Conservation (phyloP, 345 rosid species). For the Acer negundo region DNA sequence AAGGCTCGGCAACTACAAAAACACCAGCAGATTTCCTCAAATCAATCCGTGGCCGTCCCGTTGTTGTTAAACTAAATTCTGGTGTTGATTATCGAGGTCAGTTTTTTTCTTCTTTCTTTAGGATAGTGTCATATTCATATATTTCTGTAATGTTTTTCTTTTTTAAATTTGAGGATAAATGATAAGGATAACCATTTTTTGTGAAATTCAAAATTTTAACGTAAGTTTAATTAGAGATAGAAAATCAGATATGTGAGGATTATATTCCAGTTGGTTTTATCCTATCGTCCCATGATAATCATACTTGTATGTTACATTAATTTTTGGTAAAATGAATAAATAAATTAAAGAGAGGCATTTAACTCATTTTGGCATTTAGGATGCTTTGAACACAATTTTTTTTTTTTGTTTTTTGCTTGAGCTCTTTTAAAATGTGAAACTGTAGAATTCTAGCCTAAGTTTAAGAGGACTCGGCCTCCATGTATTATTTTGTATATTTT, state of each 20-base stretch:
- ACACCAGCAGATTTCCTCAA: slow-evolving; percentile 92
- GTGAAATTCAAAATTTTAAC: neutral
- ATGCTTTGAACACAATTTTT: neutral
- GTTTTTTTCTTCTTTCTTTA: slow-evolving; percentile 10
- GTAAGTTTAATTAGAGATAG: neutral
- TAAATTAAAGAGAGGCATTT: neutral
- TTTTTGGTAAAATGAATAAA: neutral
- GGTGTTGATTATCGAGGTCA: slow-evolving; percentile 91
- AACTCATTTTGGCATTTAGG: neutral
- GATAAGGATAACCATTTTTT: neutral
- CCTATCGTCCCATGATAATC: neutral
- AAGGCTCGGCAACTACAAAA: slow-evolving; percentile 51
- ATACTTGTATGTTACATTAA: neutral
- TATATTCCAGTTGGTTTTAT: neutral
- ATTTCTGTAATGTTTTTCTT: neutral
- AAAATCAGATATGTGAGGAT: neutral
- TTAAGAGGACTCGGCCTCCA: neutral
- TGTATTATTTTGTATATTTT: neutral
- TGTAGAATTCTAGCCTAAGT: neutral
- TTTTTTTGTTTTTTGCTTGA: neutral
- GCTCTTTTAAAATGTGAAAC: neutral
- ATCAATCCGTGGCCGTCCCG: slow-evolving; percentile 90
- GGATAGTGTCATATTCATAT: neutral
- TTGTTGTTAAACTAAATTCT: slow-evolving; percentile 90
- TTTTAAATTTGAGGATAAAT: neutral